These are phyloP conservation scores for Vanrija pseudolonga DNA, from an alignment of 1,284 basidiomycete species.

Conservation along the genomic window DNA sequence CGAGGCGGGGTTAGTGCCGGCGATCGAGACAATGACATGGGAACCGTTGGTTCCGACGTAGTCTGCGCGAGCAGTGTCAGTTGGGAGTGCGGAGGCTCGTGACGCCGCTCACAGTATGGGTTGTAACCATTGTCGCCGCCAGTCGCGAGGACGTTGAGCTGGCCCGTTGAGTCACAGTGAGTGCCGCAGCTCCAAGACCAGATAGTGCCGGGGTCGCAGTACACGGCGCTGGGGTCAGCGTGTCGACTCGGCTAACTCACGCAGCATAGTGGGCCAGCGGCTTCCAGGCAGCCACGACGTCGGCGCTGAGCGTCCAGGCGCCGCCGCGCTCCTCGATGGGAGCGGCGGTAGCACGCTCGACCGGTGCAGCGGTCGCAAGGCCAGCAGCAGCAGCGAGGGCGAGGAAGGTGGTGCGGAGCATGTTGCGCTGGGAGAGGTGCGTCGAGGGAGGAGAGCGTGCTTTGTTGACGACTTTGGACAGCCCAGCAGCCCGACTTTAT, in stretches of 20 bases:
- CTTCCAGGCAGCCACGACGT: neutral
- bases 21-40: constrained; percentile 13
- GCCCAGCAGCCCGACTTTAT: no score
- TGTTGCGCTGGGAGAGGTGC: no score
- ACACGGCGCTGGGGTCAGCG: neutral
- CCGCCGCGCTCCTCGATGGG: no score
- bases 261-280: neutral
- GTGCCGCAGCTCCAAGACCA: neutral
- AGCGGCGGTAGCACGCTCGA: no score
- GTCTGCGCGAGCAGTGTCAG: neutral
- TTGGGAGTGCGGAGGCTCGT: neutral
- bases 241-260: neutral
- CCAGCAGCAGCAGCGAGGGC: no score
- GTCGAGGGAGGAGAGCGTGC: no score
- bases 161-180: neutral
- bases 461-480: no score
- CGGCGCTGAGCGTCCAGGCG: neutral
- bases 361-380: no score
- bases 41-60: neutral
- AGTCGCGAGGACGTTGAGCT: neutral
- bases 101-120: neutral
- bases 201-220: neutral
- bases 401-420: no score
- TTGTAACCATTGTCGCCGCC: neutral
- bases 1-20: constrained; percentile 17